Conservation (phyloP, 148 eudicot genomes). For the Limonium bicolor region DNA sequence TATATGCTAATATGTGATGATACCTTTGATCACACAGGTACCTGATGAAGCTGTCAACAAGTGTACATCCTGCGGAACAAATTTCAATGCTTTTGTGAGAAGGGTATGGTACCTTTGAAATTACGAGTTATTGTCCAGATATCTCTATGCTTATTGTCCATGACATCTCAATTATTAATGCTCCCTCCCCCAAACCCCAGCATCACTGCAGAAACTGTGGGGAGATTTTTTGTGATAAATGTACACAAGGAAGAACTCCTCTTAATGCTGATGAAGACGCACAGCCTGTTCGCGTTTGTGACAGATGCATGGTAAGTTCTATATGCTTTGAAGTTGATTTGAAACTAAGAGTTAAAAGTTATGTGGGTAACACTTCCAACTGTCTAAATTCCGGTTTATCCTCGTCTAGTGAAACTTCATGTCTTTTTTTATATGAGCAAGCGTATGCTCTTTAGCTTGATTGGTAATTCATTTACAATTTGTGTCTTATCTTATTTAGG, state of each 20-base stretch:
- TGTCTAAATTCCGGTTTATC: no score
- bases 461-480: no score
- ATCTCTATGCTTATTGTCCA: neutral
- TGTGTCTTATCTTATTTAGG: conserved; percentile 40
- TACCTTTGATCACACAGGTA: conserved; percentile 22
- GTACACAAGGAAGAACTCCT: conserved; percentile 72
- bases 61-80: conserved; percentile 64
- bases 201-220: conserved; percentile 89
- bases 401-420: no score
- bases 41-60: conserved; percentile 89
- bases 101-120: conserved; percentile 22
- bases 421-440: no score
- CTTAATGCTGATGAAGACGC: conserved; percentile 65
- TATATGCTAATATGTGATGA: no score
- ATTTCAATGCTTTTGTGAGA: conserved; percentile 65
- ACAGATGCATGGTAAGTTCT: conserved; percentile 73
- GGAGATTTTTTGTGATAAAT: conserved; percentile 70
- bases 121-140: neutral
- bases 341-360: no score
- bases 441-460: no score
- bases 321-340: no score
- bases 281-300: conserved; percentile 70
- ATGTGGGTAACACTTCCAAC: no score
- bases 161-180: neutral
- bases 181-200: conserved; percentile 14